Evolutionary conservation across 1,139 yeast species (phyloP).

Genomic region (Taphrina wiesneri): DNA sequence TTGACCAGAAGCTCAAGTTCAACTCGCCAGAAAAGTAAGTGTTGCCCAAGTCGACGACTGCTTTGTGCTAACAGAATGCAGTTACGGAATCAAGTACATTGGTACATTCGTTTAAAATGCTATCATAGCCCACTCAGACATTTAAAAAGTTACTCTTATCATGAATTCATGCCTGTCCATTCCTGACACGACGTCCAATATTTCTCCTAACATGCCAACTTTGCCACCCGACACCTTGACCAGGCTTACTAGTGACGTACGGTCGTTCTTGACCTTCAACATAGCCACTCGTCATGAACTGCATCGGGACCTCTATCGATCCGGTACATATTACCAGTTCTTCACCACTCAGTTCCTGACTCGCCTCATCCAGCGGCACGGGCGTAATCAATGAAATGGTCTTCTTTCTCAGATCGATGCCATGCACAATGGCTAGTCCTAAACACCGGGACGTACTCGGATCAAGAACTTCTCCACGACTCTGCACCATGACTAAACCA

Average conservation of each 20-base stretch:
- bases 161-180: not conserved
- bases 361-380: not conserved
- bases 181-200: slow-evolving; percentile 22
- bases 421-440: slow-evolving; percentile 34
- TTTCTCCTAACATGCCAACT: slow-evolving; percentile 31
- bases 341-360: not conserved
- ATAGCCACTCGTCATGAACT: slow-evolving; percentile 13
- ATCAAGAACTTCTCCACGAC: slow-evolving; percentile 13
- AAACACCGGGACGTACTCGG: slow-evolving; percentile 23
- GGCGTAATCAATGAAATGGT: slow-evolving; percentile 34
- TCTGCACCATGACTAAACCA: not conserved
- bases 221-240: slow-evolving; percentile 34
- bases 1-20: slow-evolving; percentile 73
- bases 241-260: slow-evolving; percentile 25
- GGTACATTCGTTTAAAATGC: slow-evolving; percentile 2
- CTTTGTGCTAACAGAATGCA: not conserved
- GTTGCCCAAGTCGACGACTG: not conserved
- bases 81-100: slow-evolving; percentile 4
- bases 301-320: slow-evolving; percentile 30
- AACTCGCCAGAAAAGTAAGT: slow-evolving; percentile 47
- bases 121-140: not conserved
- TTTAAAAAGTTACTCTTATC: not conserved
- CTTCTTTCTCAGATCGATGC: slow-evolving; percentile 16
- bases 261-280: slow-evolving; percentile 12
- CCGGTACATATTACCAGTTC: slow-evolving; percentile 32